A percentile compares a stretch with the other conserved stretches of the same genome.
Evolutionary conservation across 1,139 yeast genomes (phyloP).

Genomic region (Yamadazyma taylorii): DNA sequence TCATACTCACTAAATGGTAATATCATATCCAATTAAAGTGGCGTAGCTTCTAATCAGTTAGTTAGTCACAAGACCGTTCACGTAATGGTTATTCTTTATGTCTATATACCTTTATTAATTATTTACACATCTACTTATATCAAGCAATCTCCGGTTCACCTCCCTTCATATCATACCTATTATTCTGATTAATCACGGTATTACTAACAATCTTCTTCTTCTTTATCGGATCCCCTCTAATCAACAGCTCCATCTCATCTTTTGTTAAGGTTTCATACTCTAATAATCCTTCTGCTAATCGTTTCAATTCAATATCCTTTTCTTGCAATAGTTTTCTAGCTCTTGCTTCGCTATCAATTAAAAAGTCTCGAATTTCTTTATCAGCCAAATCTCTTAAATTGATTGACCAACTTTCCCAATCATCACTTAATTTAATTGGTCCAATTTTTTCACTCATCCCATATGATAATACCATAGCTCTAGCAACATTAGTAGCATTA

Average conservation of each 20-base stretch:
- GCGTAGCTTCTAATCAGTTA: too few species aligned
- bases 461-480: constrained; percentile 95
- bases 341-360: constrained; percentile 75
- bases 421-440: constrained; percentile 82
- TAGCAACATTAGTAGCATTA: constrained; percentile 87
- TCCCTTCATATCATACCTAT: constrained; percentile 11
- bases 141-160: constrained; percentile 6
- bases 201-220: constrained; percentile 71
- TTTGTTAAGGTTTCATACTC: constrained; percentile 94
- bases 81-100: too few species aligned
- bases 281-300: constrained; percentile 89
- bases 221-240: constrained; percentile 70
- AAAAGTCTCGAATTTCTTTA: constrained; percentile 76
- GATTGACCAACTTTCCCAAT: constrained; percentile 95
- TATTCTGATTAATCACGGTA: constrained; percentile 60
- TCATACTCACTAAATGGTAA: too few species aligned
- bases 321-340: constrained; percentile 67
- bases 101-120: neutral
- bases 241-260: constrained; percentile 86
- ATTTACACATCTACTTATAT: neutral
- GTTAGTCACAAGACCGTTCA: too few species aligned
- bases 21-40: too few species aligned
- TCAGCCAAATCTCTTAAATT: constrained; percentile 87
- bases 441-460: constrained; percentile 97
- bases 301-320: constrained; percentile 68